Base-by-base conservation (phyloP, 352 stramenopile species). In the Phytophthora boehmeriae region DNA sequence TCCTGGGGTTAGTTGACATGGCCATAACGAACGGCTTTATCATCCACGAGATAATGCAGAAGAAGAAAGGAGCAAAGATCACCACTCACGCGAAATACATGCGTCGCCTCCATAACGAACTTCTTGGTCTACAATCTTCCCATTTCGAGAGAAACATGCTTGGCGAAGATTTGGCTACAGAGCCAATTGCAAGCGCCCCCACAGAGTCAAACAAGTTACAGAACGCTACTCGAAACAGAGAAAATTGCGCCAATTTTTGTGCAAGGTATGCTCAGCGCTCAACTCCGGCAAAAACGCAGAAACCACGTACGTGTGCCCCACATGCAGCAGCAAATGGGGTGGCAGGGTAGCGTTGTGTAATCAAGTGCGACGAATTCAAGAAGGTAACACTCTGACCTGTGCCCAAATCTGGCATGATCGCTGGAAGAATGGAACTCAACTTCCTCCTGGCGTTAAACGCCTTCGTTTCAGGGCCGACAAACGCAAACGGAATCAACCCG, bases 381-480 rank as follows among this genome's bases (percentile, higher is more conserved):
- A 34, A 45, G 42, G 52, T 10, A 51, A 50, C 30, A 60, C 20
- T 6, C 32, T 30, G 17, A 43, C 28, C 25, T 38, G 47, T 39
- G 20, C 22, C 36, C 17, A 50, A 43, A 47, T 41, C 6, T 48
- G 27, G 54, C 43, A 48, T 14, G 44, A 62, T 5, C 9, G 28
- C n/a, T 61, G 43, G 44, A 55, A 53, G 23, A 47, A 51, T 48
- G 16, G 52, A 43, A 52, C 23, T 5, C 8, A 59, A 20, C 41
- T 59, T 42, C 51, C 51, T n/a, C 20, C 39, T 36, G 38, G 32
- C 3, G 30, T 20, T 27, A 54, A 54, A 44, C 8, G 47, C 8
- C 28, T 54, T 54, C 32, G 30, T 34, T 54, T 54, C 16, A 51
- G 44, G 11, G 16, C 4, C 44, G 8, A 27, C 44, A 51, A 51